These are phyloP conservation scores for Bacidia rubella DNA, from an alignment of 495 filamentous ascomycete species.

Conservation along the genomic window DNA sequence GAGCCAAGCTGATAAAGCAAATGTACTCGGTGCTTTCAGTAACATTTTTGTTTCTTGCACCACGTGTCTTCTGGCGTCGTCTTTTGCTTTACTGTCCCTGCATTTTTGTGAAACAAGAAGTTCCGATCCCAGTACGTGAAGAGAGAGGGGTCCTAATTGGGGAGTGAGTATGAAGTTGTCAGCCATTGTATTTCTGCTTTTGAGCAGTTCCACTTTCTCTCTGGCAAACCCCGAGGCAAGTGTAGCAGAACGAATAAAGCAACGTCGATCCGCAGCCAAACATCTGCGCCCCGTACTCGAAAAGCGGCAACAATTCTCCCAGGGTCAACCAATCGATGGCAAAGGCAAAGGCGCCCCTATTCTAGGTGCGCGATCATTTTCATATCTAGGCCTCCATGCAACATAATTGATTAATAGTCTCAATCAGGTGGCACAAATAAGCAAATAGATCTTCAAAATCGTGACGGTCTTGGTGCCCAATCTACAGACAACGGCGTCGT, in stretches of 20 bases:
- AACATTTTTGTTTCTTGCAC: too few species aligned
- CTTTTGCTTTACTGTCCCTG: too few species aligned
- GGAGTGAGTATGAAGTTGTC: too few species aligned
- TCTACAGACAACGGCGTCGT: conserved; percentile 46
- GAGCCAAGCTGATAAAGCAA: too few species aligned
- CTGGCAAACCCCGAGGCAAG: too few species aligned
- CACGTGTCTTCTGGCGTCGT: too few species aligned
- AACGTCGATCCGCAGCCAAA: neutral
- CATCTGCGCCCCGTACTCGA: neutral
- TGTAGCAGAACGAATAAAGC: neutral
- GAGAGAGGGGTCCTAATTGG: too few species aligned
- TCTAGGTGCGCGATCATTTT: neutral
- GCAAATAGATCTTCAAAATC: conserved; percentile 39
- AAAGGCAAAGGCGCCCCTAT: neutral
- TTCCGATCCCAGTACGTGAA: too few species aligned
- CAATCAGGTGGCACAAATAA: conserved; percentile 24
- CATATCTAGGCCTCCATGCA: neutral
- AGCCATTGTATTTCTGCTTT: too few species aligned
- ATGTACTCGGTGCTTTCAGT: too few species aligned
- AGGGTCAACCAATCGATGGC: neutral
- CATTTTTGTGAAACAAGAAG: too few species aligned
- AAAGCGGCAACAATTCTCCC: neutral
- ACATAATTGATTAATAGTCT: neutral
- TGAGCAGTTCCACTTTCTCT: too few species aligned
- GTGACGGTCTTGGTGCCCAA: conserved; percentile 43